A percentile compares a stretch with the other conserved stretches of the same genome.
These are phyloP conservation scores for Didymella exigua DNA, from an alignment of 2,329 filamentous ascomycete genomes.

Conservation along the genomic window DNA sequence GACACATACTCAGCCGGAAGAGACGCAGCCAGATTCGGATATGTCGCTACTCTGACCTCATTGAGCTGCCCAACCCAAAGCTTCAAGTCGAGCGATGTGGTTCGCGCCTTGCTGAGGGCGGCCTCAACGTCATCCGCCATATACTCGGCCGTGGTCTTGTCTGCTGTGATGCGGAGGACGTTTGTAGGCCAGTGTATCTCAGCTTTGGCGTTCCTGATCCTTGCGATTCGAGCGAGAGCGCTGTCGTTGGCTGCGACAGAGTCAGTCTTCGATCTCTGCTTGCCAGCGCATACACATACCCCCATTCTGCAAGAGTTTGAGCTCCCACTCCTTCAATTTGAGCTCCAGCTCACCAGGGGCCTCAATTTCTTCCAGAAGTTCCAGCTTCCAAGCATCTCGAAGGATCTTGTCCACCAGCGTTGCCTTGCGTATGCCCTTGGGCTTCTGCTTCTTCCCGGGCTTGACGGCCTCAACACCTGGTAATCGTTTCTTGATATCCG, in stretches of 20 bases:
- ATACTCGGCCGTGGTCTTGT: constrained; percentile 45
- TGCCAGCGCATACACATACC: constrained; percentile 14
- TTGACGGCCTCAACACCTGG: constrained; percentile 25
- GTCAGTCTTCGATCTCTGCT: constrained; percentile 4
- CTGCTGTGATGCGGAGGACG: constrained; percentile 46
- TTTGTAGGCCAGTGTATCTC: constrained; percentile 33
- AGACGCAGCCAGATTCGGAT: constrained; percentile 8
- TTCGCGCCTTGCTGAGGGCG: constrained; percentile 25
- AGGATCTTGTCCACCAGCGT: constrained; percentile 44
- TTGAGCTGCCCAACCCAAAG: constrained; percentile 29
- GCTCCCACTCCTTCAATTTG: constrained; percentile 42
- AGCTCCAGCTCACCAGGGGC: constrained; percentile 44
- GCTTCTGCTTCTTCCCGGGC: constrained; percentile 9
- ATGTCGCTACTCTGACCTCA: background rate
- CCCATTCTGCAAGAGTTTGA: constrained; percentile 37
- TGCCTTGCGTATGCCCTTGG: constrained; percentile 31
- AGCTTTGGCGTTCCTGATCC: constrained; percentile 37
- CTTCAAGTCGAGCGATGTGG: constrained; percentile 26
- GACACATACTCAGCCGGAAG: constrained; percentile 18
- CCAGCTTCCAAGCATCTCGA: constrained; percentile 40
- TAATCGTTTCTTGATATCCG: constrained; percentile 31
- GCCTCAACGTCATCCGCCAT: constrained; percentile 43
- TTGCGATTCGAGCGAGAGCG: constrained; percentile 35
- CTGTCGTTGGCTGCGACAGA: constrained; percentile 20
- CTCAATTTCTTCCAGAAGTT: constrained; percentile 45